phyloP scores from a whole-genome alignment of 768 basidiomycete genomes.

The Boletus rubroflammeus region DNA sequence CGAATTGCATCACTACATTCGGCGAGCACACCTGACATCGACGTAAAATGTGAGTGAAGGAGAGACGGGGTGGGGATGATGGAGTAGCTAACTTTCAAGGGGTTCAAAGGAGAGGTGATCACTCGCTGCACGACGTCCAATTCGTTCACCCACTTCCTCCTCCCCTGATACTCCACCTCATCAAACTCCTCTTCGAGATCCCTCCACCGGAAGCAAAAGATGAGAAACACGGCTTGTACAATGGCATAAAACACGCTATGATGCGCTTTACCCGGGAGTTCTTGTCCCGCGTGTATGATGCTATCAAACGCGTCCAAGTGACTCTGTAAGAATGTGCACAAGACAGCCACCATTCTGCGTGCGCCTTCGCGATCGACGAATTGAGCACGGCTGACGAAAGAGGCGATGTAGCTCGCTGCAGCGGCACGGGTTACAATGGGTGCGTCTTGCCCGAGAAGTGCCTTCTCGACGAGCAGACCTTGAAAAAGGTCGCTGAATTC shows the following conservation, averaged over 20 bases:
- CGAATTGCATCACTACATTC: constrained; percentile 90
- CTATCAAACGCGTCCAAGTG: constrained; percentile 74
- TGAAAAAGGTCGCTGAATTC: constrained; percentile 92
- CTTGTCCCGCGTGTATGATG: constrained; percentile 37
- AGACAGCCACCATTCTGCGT: constrained; percentile 68
- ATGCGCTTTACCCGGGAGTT: constrained; percentile 34
- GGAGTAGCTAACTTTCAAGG: constrained; percentile 51
- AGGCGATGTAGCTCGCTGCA: constrained; percentile 90
- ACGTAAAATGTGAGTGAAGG: not conserved
- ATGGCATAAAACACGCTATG: constrained; percentile 89
- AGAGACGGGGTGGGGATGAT: too few species aligned
- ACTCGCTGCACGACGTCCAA: constrained; percentile 75
- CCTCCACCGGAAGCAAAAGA: constrained; percentile 97
- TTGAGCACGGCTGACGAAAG: constrained; percentile 84
- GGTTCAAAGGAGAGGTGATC: constrained; percentile 81
- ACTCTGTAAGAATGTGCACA: constrained; percentile 80
- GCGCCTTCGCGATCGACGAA: constrained; percentile 78
- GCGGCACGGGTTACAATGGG: constrained; percentile 84
- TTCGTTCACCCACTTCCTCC: constrained; percentile 82
- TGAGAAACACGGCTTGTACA: constrained; percentile 86
- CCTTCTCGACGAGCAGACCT: constrained; percentile 90
- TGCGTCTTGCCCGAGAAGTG: constrained; percentile 56
- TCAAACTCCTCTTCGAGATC: constrained; percentile 68
- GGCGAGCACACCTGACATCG: constrained; percentile 76
- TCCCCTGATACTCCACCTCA: constrained; percentile 47